Base-by-base conservation (phyloP, 495 filamentous ascomycete species). In the Cercophora sp. region DNA sequence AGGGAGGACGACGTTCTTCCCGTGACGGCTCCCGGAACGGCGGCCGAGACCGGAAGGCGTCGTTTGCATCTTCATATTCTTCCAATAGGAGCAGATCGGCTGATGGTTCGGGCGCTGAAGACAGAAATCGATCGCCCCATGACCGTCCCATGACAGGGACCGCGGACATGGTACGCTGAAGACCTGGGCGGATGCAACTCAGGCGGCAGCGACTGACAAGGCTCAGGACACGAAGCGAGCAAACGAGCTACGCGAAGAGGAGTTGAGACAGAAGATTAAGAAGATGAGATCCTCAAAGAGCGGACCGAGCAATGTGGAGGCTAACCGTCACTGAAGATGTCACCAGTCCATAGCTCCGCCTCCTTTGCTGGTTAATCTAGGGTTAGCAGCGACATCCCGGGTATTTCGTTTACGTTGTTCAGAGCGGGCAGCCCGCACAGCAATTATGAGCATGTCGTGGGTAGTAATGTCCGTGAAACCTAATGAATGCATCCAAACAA, bases 231-330 rank as follows among this genome's bases (percentile, higher is more conserved):
- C 61, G 19, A 71, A 68, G 62, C 65, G 70, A 54, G 68, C 65
- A 37, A 84, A 73, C 55, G 76, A 82, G 62, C 71, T 86, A 40
- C 79, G 80, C 41, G 84, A 89, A 68, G 81, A 71, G 61, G 71
- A 87, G 48, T 76, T 87, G 10, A 80, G 79, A 61, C 85, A 88
- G 62, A 82, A 79, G 64, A 76, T 88, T 48, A 83, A 84, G 70
- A 73, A 80, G 76, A 77, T 79, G 76, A 79, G 76, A 71, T 71
- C 71, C 68, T 75, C 71, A 62, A 73, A 70, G 66, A 71, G 64
- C 58, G 67, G 71, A 60, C 60, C 70, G 51, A 57, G 61, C 66
- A 65, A 70, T 56, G 61, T 60, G 67, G 60, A 64, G 69, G 75
- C 76, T 75, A 77, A 77, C 71, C 51, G 60, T 58, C 58, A 57